These are phyloP conservation scores for Ophiostoma sp. DNA, from an alignment of 2,329 filamentous ascomycete genomes.

Conservation along the genomic window DNA sequence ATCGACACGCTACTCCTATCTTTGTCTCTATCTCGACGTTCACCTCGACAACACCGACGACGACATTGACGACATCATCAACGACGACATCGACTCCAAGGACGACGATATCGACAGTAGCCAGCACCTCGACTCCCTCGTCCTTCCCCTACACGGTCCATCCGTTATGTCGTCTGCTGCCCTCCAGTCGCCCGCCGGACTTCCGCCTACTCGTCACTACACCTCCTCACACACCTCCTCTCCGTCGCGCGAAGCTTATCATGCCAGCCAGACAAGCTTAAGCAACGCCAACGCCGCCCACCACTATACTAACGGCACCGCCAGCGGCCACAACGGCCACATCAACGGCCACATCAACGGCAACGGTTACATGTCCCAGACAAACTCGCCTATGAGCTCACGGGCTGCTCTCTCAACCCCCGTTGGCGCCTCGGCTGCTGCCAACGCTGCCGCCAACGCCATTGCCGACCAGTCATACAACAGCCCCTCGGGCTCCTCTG, in stretches of 20 bases:
- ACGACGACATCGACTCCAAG: not conserved
- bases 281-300: constrained; percentile 48
- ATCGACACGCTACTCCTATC: constrained; percentile 4
- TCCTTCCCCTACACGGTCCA: not conserved
- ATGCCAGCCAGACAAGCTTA: constrained; percentile 44
- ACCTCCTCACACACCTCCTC: constrained; percentile 45
- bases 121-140: not conserved
- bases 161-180: constrained; percentile 55
- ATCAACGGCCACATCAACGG: constrained; percentile 31
- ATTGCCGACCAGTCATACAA: constrained; percentile 37
- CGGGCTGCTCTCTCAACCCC: constrained; percentile 43
- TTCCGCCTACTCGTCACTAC: constrained; percentile 51
- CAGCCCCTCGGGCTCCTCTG: constrained; percentile 38
- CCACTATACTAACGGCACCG: constrained; percentile 28
- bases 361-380: constrained; percentile 31
- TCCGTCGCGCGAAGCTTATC: constrained; percentile 51
- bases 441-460: constrained; percentile 32
- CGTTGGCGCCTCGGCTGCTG: constrained; percentile 28
- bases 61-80: not conserved
- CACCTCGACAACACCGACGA: not conserved
- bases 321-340: constrained; percentile 17
- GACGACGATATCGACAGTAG: too few species aligned
- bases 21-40: not conserved
- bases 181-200: constrained; percentile 49
- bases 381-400: constrained; percentile 45